Evolutionary conservation across 2,329 filamentous ascomycete species (phyloP), one percentile per base, ranked within the genome.

Genomic region (Knufia fluminis): DNA sequence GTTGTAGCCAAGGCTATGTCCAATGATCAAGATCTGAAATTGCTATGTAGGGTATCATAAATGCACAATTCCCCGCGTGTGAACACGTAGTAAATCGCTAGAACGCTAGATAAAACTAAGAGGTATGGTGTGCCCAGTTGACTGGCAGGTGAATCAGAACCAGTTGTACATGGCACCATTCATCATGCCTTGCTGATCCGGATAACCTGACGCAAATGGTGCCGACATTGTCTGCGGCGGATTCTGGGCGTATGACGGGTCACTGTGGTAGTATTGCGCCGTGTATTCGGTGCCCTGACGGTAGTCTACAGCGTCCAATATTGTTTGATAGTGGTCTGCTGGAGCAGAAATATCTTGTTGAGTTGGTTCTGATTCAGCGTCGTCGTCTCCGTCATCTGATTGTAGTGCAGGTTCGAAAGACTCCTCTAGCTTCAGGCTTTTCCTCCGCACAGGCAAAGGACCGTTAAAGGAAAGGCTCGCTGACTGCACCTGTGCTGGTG

Each of bases 341-440:
- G 31, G 26, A 17, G 16, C 19, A 6, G 31, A 33, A 10, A 12
- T 31, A 19, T 48, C 45, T n/a, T 19, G 22, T 24, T 26, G 20
- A 10, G 17, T 19, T 2, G n/a, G 32, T 14, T 48, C 45, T 24
- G 22, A 62, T 4, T 51, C 54, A 8, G 46, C 53, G 6, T 53
- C 56, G 17, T 57, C 60, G 24, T 61, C 59, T n/a, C 56, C 57
- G 17, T 59, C 54, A 20, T 54, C 59, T 22, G 59, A 56, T 16
- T 31, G 35, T 26, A 19, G 26, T n/a, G 38, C 35, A 2, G 58
- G 58, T 36, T 55, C 53, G 44, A 60, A 60, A 6, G 58, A 57
- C 41, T 60, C 58, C 31, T 57, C 58, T 14, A 60, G 46, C 43
- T 59, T 60, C 46, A 60, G 50, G 9, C 50, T 40, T 39, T 55